These are phyloP conservation scores for Puccinia horiana DNA, from an alignment of 1,284 basidiomycete genomes.

Conservation along the genomic window DNA sequence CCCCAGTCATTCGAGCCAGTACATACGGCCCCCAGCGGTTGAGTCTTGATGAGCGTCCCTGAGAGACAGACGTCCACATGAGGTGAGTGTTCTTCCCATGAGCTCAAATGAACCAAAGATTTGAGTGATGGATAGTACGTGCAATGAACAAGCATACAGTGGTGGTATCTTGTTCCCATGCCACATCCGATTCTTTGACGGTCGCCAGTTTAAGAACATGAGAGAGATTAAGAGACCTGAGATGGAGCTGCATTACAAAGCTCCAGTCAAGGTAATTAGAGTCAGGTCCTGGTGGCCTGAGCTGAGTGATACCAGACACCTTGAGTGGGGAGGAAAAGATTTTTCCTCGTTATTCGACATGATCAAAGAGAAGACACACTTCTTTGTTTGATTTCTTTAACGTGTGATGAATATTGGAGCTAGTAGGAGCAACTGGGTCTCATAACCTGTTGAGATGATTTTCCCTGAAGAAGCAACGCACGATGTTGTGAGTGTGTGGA, in stretches of 20 bases:
- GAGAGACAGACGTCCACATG: not conserved
- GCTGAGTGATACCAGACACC: not conserved
- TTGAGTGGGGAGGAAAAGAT: too few relatives aligned
- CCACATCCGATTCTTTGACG: not conserved
- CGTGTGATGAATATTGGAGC: too few relatives aligned
- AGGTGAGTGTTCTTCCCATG: not conserved
- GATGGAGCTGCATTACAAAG: too few relatives aligned
- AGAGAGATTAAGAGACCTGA: not conserved
- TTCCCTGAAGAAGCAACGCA: too few relatives aligned
- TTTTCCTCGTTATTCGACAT: too few relatives aligned
- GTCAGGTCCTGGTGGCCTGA: not conserved
- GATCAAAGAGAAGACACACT: too few relatives aligned
- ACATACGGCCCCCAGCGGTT: not conserved
- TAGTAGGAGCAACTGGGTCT: too few relatives aligned
- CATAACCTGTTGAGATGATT: too few relatives aligned
- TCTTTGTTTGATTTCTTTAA: too few relatives aligned
- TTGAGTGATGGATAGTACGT: not conserved
- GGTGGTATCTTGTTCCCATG: not conserved
- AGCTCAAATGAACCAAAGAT: not conserved
- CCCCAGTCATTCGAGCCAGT: not conserved
- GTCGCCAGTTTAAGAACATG: not conserved
- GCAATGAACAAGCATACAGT: not conserved
- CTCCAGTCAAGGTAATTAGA: constrained; percentile 18
- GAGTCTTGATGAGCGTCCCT: not conserved
- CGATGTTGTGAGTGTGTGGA: too few relatives aligned